Evolutionary conservation across 441 rosid genomes (phyloP).

Genomic region (Populus hybrid): DNA sequence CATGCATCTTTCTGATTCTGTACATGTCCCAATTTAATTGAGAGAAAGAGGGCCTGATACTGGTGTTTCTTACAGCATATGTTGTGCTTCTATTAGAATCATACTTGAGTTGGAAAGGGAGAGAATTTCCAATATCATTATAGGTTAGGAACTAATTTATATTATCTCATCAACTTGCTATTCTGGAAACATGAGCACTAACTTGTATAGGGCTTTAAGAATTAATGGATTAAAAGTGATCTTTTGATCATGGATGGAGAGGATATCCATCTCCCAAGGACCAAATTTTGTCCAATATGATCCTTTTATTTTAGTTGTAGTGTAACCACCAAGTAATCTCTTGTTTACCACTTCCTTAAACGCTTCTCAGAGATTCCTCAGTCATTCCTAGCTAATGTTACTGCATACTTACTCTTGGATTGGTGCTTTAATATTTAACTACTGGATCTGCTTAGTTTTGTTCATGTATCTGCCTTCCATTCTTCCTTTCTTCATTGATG

Average conservation of each 20-base stretch:
- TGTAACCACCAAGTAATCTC: background rate
- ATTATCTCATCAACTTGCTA: background rate
- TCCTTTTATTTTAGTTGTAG: too few species aligned
- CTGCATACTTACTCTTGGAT: background rate
- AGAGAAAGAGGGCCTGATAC: background rate
- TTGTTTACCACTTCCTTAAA: background rate
- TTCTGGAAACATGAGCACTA: background rate
- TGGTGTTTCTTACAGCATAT: background rate
- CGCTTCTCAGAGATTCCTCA: background rate
- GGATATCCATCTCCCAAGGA: too few species aligned
- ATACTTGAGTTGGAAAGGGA: background rate
- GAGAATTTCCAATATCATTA: background rate
- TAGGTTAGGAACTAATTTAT: background rate
- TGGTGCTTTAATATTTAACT: background rate
- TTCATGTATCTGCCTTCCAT: background rate
- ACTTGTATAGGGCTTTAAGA: background rate
- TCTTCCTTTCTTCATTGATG: background rate
- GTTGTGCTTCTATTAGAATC: background rate
- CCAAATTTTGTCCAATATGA: too few species aligned
- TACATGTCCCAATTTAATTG: background rate
- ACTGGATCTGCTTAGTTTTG: background rate
- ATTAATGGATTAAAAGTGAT: too few species aligned
- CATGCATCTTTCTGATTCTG: background rate
- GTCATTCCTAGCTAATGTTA: background rate
- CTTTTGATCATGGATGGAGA: too few species aligned